phyloP scores from a whole-genome alignment of 805 yeast species.

The Ogataea ganodermae region DNA sequence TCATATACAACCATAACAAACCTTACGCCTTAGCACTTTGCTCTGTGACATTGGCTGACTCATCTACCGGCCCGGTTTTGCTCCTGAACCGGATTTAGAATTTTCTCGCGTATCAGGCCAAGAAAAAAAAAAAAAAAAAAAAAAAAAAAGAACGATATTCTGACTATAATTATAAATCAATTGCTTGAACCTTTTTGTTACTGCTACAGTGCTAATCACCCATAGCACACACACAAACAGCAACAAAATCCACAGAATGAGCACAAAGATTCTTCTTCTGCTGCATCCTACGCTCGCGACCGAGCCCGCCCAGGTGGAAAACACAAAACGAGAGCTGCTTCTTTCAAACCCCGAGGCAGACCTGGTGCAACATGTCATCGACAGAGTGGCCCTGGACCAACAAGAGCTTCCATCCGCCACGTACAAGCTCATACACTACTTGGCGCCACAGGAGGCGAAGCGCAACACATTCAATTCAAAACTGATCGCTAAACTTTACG shows the following conservation, averaged over 20 bases:
- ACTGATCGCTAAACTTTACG: slow-evolving; percentile 42
- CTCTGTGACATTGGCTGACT: too few species aligned
- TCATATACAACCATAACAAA: too few species aligned
- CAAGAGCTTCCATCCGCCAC: slow-evolving; percentile 39
- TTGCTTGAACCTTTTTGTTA: too few species aligned
- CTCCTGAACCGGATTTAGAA: slow-evolving; percentile 4
- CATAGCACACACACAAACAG: background rate
- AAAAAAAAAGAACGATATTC: background rate
- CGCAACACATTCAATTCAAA: slow-evolving; percentile 48
- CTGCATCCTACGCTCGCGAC: slow-evolving; percentile 71
- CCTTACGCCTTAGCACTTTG: too few species aligned
- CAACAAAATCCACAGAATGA: background rate
- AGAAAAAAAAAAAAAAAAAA: slow-evolving; percentile 2
- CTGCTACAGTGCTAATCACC: background rate
- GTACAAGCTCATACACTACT: slow-evolving; percentile 50
- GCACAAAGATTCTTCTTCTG: slow-evolving; percentile 41
- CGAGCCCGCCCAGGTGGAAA: slow-evolving; percentile 47
- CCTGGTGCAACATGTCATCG: slow-evolving; percentile 55
- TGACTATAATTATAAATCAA: background rate
- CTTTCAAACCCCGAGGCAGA: slow-evolving; percentile 32
- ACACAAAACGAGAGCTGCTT: slow-evolving; percentile 38
- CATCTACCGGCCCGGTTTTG: slow-evolving; percentile 5
- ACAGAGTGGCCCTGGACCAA: slow-evolving; percentile 53
- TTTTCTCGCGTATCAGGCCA: background rate
- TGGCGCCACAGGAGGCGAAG: slow-evolving; percentile 54